Evolutionary conservation across 2,329 filamentous ascomycete species (phyloP), one percentile per base, ranked within the genome.

Genomic region (Fusarium brachygibbosum): DNA sequence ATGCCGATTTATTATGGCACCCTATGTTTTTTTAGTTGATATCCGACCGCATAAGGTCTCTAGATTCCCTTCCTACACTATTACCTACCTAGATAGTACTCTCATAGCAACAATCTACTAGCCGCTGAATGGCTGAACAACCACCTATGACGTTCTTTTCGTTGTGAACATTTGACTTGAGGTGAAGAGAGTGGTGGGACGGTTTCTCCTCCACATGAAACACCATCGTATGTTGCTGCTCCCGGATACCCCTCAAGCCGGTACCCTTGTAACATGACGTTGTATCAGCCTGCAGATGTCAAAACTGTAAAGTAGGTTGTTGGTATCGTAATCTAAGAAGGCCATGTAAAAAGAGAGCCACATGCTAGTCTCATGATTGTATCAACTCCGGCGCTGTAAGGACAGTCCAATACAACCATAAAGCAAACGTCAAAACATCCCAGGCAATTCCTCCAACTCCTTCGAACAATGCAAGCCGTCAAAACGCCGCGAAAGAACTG

Each of bases 281-380:
- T 55, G 63, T 46, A 51, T 68, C 51, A 56, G 34, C 37, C 40
- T 21, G 9, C 19, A 21, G 21, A 52, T 37, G 40, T 58, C 17
- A 51, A 35, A 28, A 54, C 17, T 65, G 42, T 32, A 63, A 29
- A 60, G 58, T 45, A 63, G 25, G 40, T 42, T 49, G 52, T 48
- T 73, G 64, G 69, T 73, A 73, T 73, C 69, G 61, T 69, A 58
- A 57, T 53, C 38, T 66, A 55, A 35, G 56, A 44, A 67, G 60
- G 42, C 55, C 53, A 46, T 44, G 49, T 6, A 46, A 56, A 35
- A 6, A 16, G 45, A 65, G 13, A 38, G 38, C 11, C 50, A 55
- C 31, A 21, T 21, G 38, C 50, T 40, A 63, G 45, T 51, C 35
- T 49, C 49, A 42, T 31, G 46, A 38, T 37, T 58, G 38, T 40